phyloP scores from a whole-genome alignment of 2,329 filamentous ascomycete genomes.

The Aspergillus fumigatus region DNA sequence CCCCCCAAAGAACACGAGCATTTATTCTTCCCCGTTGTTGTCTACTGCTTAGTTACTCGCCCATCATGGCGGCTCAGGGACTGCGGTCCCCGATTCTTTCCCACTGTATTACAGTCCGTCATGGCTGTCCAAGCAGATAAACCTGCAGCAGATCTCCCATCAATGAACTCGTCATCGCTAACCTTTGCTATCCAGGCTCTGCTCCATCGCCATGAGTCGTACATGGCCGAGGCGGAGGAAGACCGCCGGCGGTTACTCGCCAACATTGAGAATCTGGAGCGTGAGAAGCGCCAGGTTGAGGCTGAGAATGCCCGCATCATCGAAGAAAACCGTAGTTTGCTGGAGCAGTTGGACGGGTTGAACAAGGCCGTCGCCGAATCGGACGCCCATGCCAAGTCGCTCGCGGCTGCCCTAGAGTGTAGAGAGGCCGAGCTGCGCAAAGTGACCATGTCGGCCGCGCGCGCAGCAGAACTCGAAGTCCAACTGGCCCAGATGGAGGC shows the following conservation, averaged over 20 bases:
- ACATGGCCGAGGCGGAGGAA: conserved; percentile 85
- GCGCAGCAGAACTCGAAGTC: conserved; percentile 73
- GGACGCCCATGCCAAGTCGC: conserved; percentile 70
- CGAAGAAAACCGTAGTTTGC: conserved; percentile 74
- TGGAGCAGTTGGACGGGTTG: conserved; percentile 78
- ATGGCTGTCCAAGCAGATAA: conserved; percentile 22
- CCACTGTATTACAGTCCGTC: conserved; percentile 27
- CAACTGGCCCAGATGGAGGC: conserved; percentile 75
- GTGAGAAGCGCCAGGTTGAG: conserved; percentile 68
- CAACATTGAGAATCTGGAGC: conserved; percentile 72
- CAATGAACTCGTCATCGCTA: conserved; percentile 50
- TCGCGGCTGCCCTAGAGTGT: conserved; percentile 71
- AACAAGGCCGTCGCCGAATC: conserved; percentile 76
- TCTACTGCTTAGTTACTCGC: not conserved
- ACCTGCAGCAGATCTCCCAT: conserved; percentile 14
- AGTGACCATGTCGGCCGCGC: conserved; percentile 66
- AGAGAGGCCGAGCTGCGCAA: conserved; percentile 73
- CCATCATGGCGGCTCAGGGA: conserved; percentile 20
- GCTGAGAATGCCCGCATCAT: conserved; percentile 70
- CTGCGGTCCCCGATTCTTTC: conserved; percentile 24
- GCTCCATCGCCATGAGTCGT: conserved; percentile 85
- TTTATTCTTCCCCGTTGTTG: not conserved
- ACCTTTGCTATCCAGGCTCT: conserved; percentile 78
- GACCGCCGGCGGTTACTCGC: conserved; percentile 69
- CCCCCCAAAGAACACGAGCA: not conserved